Percentiles rank a stretch among this genome's conserved stretches.
These are phyloP conservation scores for Panicum miliaceum DNA, from an alignment of 176 grass and related monocot genomes.

Conservation along the genomic window DNA sequence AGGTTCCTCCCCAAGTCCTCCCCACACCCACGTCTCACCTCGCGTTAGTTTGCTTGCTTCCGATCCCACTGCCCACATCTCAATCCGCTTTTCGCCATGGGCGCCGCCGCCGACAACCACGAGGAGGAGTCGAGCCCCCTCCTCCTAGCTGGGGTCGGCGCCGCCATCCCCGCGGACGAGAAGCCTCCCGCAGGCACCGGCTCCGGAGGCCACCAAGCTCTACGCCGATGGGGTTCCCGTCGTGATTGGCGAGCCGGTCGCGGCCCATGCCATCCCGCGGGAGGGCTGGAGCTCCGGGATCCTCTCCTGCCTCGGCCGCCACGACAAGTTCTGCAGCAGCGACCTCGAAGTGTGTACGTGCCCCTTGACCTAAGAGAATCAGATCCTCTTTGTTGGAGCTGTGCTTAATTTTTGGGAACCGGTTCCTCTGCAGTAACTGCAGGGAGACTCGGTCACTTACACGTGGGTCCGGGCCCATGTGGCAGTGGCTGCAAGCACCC, in stretches of 20 bases:
- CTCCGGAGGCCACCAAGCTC: slow-evolving; percentile 16
- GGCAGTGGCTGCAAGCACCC: too few species aligned
- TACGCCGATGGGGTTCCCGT: slow-evolving; percentile 62
- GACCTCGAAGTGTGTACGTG: slow-evolving; percentile 96
- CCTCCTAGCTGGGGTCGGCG: slow-evolving; percentile 20
- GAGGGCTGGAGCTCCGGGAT: slow-evolving; percentile 78
- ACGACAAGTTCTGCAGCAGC: slow-evolving; percentile 95
- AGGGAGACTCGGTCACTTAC: too few species aligned
- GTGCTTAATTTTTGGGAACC: not conserved
- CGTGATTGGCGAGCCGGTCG: slow-evolving; percentile 68
- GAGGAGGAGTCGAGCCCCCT: slow-evolving; percentile 58
- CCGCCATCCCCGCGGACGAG: slow-evolving; percentile 22
- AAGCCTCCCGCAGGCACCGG: slow-evolving; percentile 3
- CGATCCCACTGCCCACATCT: not conserved
- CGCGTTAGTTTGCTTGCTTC: not conserved
- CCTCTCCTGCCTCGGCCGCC: slow-evolving; percentile 78
- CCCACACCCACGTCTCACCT: not conserved
- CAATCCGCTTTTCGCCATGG: slow-evolving; percentile 36
- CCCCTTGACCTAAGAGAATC: not conserved
- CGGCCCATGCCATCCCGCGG: slow-evolving; percentile 34
- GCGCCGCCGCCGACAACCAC: slow-evolving; percentile 45
- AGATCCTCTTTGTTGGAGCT: not conserved
- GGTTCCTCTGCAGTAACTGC: too few species aligned
- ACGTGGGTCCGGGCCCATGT: too few species aligned
- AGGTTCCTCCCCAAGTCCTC: not conserved